Conservation (phyloP, 441 rosid species). For the Pelargonium australe region DNA sequence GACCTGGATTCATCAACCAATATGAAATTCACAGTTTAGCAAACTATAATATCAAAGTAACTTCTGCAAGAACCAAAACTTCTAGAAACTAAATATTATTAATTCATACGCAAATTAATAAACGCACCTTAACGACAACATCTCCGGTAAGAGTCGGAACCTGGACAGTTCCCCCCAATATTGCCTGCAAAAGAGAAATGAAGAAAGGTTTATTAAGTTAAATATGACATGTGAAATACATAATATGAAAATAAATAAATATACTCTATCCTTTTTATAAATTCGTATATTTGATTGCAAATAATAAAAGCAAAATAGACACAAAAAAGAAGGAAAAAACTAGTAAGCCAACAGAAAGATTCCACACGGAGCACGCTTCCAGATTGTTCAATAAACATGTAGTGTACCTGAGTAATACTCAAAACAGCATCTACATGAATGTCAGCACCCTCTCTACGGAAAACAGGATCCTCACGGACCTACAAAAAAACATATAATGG, state of each 20-base stretch:
- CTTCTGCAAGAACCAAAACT: not conserved
- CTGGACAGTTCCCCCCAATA: constrained; percentile 93
- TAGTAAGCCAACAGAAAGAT: not conserved
- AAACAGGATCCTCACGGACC: constrained; percentile 94
- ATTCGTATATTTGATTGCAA: not conserved
- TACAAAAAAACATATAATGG: constrained; percentile 16
- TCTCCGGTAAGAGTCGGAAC: constrained; percentile 97
- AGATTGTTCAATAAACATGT: not conserved
- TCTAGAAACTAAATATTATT: not conserved
- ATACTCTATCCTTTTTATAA: not conserved
- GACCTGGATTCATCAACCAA: constrained; percentile 43
- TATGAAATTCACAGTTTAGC: not conserved
- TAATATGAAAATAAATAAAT: not conserved
- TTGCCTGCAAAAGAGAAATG: constrained; percentile 50
- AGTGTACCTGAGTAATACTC: constrained; percentile 75
- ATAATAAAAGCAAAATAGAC: not conserved
- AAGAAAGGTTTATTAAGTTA: not conserved
- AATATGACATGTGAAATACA: not conserved
- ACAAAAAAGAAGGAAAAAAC: not conserved
- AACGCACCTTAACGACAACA: constrained; percentile 70
- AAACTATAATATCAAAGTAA: too few species aligned
- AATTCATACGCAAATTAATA: constrained; percentile 1
- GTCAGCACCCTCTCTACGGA: constrained; percentile 90
- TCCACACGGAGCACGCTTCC: not conserved
- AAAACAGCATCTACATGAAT: constrained; percentile 85